Evolutionary conservation across 495 filamentous ascomycete genomes (phyloP), one percentile per base, ranked within the genome.

Genomic region (Penicillium bialowiezense): DNA sequence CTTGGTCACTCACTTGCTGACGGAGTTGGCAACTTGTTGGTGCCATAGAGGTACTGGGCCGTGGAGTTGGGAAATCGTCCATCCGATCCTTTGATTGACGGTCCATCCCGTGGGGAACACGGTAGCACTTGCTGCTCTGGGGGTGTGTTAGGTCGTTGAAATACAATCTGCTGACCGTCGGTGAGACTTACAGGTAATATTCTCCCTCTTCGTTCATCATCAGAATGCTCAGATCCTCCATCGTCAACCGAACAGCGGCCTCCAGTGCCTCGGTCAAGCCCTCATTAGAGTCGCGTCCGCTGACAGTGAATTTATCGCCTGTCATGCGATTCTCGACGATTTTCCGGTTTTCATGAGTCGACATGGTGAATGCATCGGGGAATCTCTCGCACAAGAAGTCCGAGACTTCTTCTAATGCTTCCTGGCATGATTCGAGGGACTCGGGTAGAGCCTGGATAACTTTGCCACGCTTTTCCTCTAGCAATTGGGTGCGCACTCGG

Each of bases 51-150:
- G 78, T 1, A 82, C 77, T 2, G 76, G 72, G 17, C 56, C 60
- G 46, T 82, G 77, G 23, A 83, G 62, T 34, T 68, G 63, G n/a
- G 71, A 72, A 48, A 82, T 73, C 5, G 73, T 74, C 59, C 69
- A 77, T 18, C 77, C 78, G 42, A 83, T 81, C 15, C 78, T 71
- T 44, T 79, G 67, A 40, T 74, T 56, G 1, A 83, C 70, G 10
- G 71, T 72, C 80, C 80, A 83, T 12, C 79, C 80, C 1, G 77
- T 75, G 0, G 80, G 80, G 48, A 80, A 81, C 5, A 81, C 63
- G 35, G 74, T 83, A 19, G 79, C 79, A 46, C 77, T 81, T 18
- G 78, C 80, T n/a, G 70, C 64, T 8, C 79, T 77, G 51, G 21
- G 5, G 46, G 39, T 8, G 18, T 5, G 37, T 33, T 44, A 34